Evolutionary conservation across 257 asterid species (phyloP), one percentile per base, ranked within the genome.

Genomic region (Misopates orontium): DNA sequence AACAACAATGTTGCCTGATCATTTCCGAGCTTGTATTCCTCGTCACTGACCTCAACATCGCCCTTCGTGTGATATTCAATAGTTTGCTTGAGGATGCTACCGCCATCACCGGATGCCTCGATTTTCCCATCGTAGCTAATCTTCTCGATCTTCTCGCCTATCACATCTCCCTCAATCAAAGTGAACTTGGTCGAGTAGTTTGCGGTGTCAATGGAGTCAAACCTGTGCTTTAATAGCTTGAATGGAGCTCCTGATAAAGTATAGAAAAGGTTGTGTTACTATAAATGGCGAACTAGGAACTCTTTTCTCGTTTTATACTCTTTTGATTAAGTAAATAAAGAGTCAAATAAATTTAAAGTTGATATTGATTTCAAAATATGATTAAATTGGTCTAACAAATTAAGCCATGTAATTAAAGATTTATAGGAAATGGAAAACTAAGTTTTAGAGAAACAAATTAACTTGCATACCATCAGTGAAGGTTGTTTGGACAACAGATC

Each of bases 81-180:
- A 5, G 47, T 63, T 15, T 20, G 74, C 66, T 70, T 79, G 70
- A 66, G 44, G 48, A 74, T 51, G 63, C 76, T 65, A 17, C 82
- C 82, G 13, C 80, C 86, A 6, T 67, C 67, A 25, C 56, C 66
- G 1, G 73, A 45, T 0, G 75, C 68, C n/a, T 69, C 84, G 11
- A 81, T 49, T 32, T 76, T 76, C 9, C 69, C 4, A 8, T 60
- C 76, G n/a, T 72, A 72, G 24, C 61, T 44, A 14, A 83, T 64
- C 5, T 78, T 71, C 1, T 83, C 89, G 1, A 78, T 15, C 17
- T 48, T 41, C 10, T 39, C 78, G 14, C 16, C 44, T 18, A 78
- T 1, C 56, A 60, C 77, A 63, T 69, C 84, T 0, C 86, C 86
- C n/a, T 76, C 83, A 0, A 80, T 23, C 0, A 75, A 52, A 44